Evolutionary conservation across 2,329 filamentous ascomycete genomes (phyloP), one percentile per base, ranked within the genome.

Genomic region (Fusarium marasasianum): DNA sequence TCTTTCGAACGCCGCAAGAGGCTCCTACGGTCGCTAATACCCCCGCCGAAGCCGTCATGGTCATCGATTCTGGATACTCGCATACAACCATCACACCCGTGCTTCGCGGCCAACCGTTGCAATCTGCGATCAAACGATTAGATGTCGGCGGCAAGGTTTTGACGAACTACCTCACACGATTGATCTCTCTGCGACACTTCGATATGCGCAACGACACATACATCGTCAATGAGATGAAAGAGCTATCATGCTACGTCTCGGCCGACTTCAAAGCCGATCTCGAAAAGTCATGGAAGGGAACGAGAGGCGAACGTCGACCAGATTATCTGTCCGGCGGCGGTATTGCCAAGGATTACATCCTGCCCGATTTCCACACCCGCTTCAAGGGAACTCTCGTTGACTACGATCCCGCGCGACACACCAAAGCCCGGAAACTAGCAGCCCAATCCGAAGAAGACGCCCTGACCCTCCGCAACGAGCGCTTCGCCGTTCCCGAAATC

Each of bases 151-250:
- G 96, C 65, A 98, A 98, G 83, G 89, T 97, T 58, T 85, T 99
- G 71, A 98, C 96, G 29, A 98, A 98, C 81, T 93, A 97, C 80
- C 87, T 99, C 40, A 96, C 96, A 54, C 93, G 96, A 64, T 88
- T 97, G 22, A 91, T 98, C 24, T 98, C 95, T 3, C 88, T 97
- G 20, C 92, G 96, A 12, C 95, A 98, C 79, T 98, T 97, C 82
- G 96, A 98, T 81, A 95, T 99, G 91, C 91, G 96, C 71, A 95
- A 97, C 81, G 96, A 99, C 78, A 92, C 93, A 2, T 92, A 97
- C 81, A 92, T 98, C 57, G 94, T 98, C 80, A 98, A 98, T 78
- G 94, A 98, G 81, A 95, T 98, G 82, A 99, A 99, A 80, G 96
- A 99, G 81, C 88, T 92, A 9, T 91, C 93, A 2, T 97, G 94